Evolutionary conservation across 2,329 filamentous ascomycete genomes (phyloP), one percentile per base, ranked within the genome.

Genomic region (Phialocephala sp.): DNA sequence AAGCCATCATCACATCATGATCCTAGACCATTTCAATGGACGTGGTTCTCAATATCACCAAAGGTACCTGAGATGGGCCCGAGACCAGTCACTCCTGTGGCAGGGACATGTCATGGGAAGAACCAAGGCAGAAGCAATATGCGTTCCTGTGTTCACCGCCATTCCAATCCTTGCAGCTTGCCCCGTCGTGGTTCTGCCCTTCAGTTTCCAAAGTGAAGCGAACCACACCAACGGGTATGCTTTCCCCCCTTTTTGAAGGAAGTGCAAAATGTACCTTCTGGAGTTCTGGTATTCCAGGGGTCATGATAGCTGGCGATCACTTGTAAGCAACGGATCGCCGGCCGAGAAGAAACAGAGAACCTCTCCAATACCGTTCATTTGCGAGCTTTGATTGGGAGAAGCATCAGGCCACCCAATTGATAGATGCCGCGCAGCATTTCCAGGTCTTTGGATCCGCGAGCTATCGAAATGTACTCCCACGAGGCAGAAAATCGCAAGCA

Each of bases 401-500:
- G 5, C 14, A 54, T 35, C 8, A 50, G 12, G 20, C 24, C 8
- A 18, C 8, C 50, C 50, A 54, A 35, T 54, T 18, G 22, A 32
- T 27, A 32, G 24, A 8, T 4, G 50, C 50, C 22, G 50, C 50
- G n/a, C 45, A 50, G n/a, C 45, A 11, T 24, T 47, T 27, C 22
- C 27, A 35, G 18, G 14, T 15, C 11, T 11, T 35, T 32, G 22
- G 50, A 8, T 18, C 14, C 24, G 12, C 12, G 8, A 54, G 24
- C 5, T 35, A 35, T 32, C 22, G 12, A 27, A 18, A 54, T 54
- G 24, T 3, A 15, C 32, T 54, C 12, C 24, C 12, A 32, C 14
- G 50, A 54, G 50, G 50, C 50, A 54, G 50, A 54, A 27, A 50
- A 22, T 18, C 12, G 22, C 50, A 15, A 32, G 24, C 27, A 54